phyloP scores from a whole-genome alignment of 352 stramenopile species.

The Globisporangium nodosum region DNA sequence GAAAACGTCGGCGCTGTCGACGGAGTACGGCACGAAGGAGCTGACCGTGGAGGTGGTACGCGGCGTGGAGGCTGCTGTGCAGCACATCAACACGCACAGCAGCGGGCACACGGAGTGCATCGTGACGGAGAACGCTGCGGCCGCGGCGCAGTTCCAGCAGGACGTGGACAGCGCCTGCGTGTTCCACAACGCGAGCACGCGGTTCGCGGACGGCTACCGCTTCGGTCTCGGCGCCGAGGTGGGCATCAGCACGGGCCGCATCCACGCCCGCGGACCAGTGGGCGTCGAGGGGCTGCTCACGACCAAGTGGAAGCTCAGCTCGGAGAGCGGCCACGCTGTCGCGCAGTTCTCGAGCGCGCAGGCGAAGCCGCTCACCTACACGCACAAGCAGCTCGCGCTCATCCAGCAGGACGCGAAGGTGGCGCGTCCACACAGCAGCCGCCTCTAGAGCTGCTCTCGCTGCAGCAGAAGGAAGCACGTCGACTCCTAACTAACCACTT shows the following conservation, averaged over 20 bases:
- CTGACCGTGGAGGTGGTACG: slow-evolving; percentile 93
- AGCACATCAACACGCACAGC: slow-evolving; percentile 95
- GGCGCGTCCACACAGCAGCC: slow-evolving; percentile 62
- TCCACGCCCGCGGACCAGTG: slow-evolving; percentile 95
- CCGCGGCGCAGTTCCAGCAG: slow-evolving; percentile 67
- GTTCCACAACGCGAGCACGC: slow-evolving; percentile 98
- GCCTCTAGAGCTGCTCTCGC: slow-evolving; percentile 33
- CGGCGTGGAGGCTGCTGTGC: slow-evolving; percentile 86
- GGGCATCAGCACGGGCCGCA: slow-evolving; percentile 95
- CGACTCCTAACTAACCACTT: neutral
- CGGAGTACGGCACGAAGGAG: slow-evolving; percentile 94
- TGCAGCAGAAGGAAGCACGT: slow-evolving; percentile 2
- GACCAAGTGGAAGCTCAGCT: slow-evolving; percentile 96
- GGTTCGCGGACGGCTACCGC: slow-evolving; percentile 94
- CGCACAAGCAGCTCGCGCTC: slow-evolving; percentile 68
- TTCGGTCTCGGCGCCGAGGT: slow-evolving; percentile 98
- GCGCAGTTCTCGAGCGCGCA: slow-evolving; percentile 49
- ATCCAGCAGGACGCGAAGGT: slow-evolving; percentile 56
- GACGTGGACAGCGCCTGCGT: slow-evolving; percentile 95
- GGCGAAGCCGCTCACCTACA: slow-evolving; percentile 57
- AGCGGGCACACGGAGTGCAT: slow-evolving; percentile 98
- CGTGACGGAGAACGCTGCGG: slow-evolving; percentile 88
- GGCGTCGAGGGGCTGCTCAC: slow-evolving; percentile 96
- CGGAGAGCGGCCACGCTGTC: slow-evolving; percentile 78
- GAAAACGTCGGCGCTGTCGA: slow-evolving; percentile 78